Evolutionary conservation across 495 filamentous ascomycete species (phyloP).

Genomic region (Hypoxylon perforatum): DNA sequence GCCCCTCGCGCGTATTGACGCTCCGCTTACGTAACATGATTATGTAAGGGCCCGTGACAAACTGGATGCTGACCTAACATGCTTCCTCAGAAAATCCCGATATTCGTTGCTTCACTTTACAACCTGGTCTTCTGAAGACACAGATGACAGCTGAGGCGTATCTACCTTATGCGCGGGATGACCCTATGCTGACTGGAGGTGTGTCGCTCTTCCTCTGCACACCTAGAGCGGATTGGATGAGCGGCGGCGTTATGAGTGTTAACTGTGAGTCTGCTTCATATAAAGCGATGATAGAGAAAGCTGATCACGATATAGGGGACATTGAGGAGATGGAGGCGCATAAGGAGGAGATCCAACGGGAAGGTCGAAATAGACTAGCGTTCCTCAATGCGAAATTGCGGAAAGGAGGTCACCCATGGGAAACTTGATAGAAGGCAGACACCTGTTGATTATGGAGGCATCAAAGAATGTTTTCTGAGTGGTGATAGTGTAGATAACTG

Average conservation of each 20-base stretch:
- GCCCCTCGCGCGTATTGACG: too few species aligned
- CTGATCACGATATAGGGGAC: slow-evolving; percentile 40
- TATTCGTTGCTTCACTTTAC: slow-evolving; percentile 51
- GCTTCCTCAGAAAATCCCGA: background rate
- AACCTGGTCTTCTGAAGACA: slow-evolving; percentile 56
- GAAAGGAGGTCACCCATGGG: slow-evolving; percentile 28
- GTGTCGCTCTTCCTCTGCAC: slow-evolving; percentile 53
- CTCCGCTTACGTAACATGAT: too few species aligned
- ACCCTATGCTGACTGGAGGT: slow-evolving; percentile 49
- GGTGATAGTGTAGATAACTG: too few species aligned
- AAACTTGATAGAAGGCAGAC: too few species aligned
- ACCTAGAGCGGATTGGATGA: slow-evolving; percentile 50
- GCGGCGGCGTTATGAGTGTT: slow-evolving; percentile 47
- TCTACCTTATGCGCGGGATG: slow-evolving; percentile 51
- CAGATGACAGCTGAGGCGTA: slow-evolving; percentile 36
- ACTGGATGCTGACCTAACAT: too few species aligned
- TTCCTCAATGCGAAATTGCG: slow-evolving; percentile 31
- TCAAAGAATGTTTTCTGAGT: too few species aligned
- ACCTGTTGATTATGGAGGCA: too few species aligned
- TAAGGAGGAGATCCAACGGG: slow-evolving; percentile 51
- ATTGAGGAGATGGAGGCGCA: slow-evolving; percentile 53
- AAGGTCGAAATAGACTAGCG: slow-evolving; percentile 43
- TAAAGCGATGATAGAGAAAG: too few species aligned
- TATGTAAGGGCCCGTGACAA: too few species aligned
- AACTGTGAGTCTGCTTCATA: slow-evolving; percentile 43